Percentiles rank a stretch among this genome's conserved stretches.
Evolutionary conservation across 225 moss, liverwort and hornwort species (phyloP).

Genomic region (Climacium dendroides): DNA sequence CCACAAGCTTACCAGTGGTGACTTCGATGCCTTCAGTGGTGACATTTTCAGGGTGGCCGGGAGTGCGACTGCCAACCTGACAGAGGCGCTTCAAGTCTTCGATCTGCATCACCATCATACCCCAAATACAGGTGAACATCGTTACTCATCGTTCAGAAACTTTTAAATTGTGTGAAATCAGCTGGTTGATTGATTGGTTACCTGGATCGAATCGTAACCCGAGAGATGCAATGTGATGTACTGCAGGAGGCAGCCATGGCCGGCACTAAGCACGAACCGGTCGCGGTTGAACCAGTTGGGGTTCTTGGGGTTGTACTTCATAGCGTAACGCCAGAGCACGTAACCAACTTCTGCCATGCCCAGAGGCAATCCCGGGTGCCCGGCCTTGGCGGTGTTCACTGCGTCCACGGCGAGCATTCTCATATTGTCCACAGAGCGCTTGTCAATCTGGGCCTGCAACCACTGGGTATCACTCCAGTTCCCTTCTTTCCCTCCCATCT

Average conservation of each 20-base stretch:
- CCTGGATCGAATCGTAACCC: conserved; percentile 51
- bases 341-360: conserved; percentile 79
- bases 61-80: conserved; percentile 56
- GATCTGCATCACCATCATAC: conserved; percentile 26
- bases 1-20: conserved; percentile 42
- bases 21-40: conserved; percentile 67
- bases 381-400: conserved; percentile 69
- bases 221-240: conserved; percentile 72
- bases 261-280: conserved; percentile 74
- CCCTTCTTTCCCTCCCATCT: conserved; percentile 29
- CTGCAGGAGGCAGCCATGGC: conserved; percentile 75
- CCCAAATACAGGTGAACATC: neutral
- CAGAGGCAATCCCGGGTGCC: conserved; percentile 71
- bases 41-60: conserved; percentile 77
- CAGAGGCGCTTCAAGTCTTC: conserved; percentile 67
- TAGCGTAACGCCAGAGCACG: conserved; percentile 52
- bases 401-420: conserved; percentile 63
- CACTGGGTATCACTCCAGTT: conserved; percentile 32
- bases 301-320: conserved; percentile 69
- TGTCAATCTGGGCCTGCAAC: conserved; percentile 50
- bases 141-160: neutral
- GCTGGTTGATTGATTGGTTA: neutral
- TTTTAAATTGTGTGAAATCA: neutral
- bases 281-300: conserved; percentile 74
- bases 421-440: conserved; percentile 67